Evolutionary conservation across 768 basidiomycete species (phyloP), one percentile per base, ranked within the genome.

Genomic region (Tricholoma furcatifolium): DNA sequence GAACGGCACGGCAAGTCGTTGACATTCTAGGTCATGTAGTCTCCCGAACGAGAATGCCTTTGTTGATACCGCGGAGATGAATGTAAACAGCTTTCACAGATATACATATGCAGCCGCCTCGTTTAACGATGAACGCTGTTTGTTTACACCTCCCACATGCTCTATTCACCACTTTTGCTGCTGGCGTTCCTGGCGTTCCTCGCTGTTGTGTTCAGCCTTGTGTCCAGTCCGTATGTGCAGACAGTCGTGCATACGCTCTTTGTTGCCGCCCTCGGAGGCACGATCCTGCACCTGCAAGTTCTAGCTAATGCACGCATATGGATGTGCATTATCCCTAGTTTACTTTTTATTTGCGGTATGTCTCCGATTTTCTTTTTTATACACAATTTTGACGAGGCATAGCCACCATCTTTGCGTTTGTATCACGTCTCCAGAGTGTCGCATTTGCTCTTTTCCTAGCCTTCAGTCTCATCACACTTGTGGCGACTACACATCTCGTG

Each of bases 381-480:
- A 12, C 30, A 39, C 14, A 31, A 18, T 7, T 10, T 32, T 27
- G 7, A 27, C 27, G 27, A 3, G 27, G 3, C 3, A 27, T 23
- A 58, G 56, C 57, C 40, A 59, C 50, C 32, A 18, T 59, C 21
- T 48, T 59, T 21, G 49, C 57, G 6, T 52, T 59, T 32, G 39
- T 36, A 6, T 32, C 57, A 10, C 47, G 21, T 14, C 44, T 52
- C 31, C 50, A 50, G 12, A 36, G 41, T 31, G 41, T 51, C 17
- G 47, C 54, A 1, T 54, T 54, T 6, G 23, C 55, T 0, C 18
- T 55, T 10, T 46, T 36, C 20, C 54, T 59, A 20, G 47, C 39
- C 6, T 59, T 50, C 40, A 42, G 47, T 6, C 42, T 55, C 20
- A n/a, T 48, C 31, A 52, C 54, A 4, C 35, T 59, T 24, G 41